Conservation (phyloP, 2,329 filamentous ascomycete species). For the Escovopsis sp. region DNA sequence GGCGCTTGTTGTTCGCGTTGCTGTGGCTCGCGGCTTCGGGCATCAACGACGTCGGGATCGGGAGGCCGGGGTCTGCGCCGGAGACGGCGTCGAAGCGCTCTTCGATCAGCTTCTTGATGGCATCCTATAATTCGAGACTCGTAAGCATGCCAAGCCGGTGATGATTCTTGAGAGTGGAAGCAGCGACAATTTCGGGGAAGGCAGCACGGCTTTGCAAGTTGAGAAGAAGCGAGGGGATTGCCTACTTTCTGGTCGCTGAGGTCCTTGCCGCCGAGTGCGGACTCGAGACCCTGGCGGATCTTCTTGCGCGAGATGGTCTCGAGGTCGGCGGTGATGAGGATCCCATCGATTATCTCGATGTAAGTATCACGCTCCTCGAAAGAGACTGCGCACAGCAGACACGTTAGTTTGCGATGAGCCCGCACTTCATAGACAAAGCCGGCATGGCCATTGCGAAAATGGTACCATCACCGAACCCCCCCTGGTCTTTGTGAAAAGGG, state of each 20-base stretch:
- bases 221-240: background rate
- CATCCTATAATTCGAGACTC: constrained; percentile 31
- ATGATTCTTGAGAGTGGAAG: background rate
- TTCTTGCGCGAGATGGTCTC: constrained; percentile 49
- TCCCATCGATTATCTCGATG: constrained; percentile 43
- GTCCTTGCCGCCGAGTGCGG: constrained; percentile 39
- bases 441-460: background rate
- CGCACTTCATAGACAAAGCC: too few relatives aligned
- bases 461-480: too few relatives aligned
- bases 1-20: constrained; percentile 19
- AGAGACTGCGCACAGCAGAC: constrained; percentile 25
- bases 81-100: constrained; percentile 58
- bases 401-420: background rate
- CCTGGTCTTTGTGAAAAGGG: too few relatives aligned
- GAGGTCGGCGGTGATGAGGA: constrained; percentile 41
- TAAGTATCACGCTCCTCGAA: constrained; percentile 35
- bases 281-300: constrained; percentile 41
- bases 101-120: constrained; percentile 58
- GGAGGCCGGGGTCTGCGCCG: constrained; percentile 31
- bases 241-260: constrained; percentile 42
- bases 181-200: background rate
- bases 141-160: background rate
- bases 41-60: constrained; percentile 21
- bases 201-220: background rate
- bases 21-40: constrained; percentile 16